Base-by-base conservation (phyloP, 352 stramenopile genomes). In the Pythium apleroticum region DNA sequence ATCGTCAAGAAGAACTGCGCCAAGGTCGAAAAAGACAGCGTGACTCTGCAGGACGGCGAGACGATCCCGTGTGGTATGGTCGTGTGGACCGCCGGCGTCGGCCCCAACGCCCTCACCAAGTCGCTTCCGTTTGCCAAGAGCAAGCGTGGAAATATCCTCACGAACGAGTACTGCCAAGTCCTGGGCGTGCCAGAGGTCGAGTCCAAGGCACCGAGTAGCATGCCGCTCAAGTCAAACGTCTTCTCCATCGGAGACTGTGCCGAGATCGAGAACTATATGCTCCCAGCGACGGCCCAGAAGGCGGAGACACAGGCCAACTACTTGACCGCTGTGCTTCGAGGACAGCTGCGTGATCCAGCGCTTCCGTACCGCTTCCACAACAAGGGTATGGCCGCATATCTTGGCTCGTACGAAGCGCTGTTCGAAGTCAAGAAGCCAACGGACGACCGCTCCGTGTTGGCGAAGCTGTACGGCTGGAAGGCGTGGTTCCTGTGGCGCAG, bases 181-280 rank as follows among this genome's bases (percentile, higher is more conserved):
- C 45, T 89, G 12, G 84, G 82, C 14, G 73, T 78, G 4, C 76
- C 79, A 2, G 76, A 91, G 55, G 75, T 88, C 28, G 81, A 90
- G 62, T 37, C 74, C 17, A 69, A 70, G 22, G 76, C 80, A 17
- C 80, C 80, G 22, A 89, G 84, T 52, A 79, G 82, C 10, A 83
- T 93, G 74, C 79, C 81, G 6, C 60, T 81, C n/a, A 69, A 70
- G 48, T 91, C 82, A n/a, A 86, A 86, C 52, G 84, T 99, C 11
- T 99, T 97, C 72, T 97, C 96, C 0, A 89, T 99, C 52, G 97
- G 97, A 31, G 97, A 99, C 74, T 98, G 93, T 54, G 94, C 94
- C 27, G 83, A 95, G 50, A 91, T 91, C 65, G 69, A 86, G 15
- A 75, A 91, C 57, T 90, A 95, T 37, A 80, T 86, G 19, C 69